Evolutionary conservation across 116 monocot genomes (phyloP), one percentile per base, ranked within the genome.

Genomic region (Trichopus zeylanicus): DNA sequence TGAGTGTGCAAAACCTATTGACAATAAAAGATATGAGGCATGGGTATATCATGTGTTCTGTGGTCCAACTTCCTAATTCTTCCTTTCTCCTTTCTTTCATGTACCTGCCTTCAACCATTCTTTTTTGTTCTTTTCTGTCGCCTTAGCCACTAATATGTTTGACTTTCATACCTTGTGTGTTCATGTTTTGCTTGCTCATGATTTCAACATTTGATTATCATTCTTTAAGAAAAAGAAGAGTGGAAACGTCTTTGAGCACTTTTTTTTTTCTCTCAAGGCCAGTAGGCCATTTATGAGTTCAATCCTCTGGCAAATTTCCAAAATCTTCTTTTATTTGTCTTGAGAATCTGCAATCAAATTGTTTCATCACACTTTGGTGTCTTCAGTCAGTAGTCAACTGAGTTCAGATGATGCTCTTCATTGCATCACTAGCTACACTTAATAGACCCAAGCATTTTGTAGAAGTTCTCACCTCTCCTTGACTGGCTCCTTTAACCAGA

Each of bases 401-500:
- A n/a, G n/a, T n/a, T n/a, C n/a, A n/a, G n/a, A n/a, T n/a, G n/a
- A n/a, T n/a, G 0, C 12, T 0, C 1, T 16, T 13, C 42, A 18
- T 42, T n/a, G n/a, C 12, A 13, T 42, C 42, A 42, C 4, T 42
- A 42, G n/a, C 18, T 12, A 1, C n/a, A 42, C 42, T 42, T 42
- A 16, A 12, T 42, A 42, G 10, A 39, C 39, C 2, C 10, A 39
- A 42, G 18, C n/a, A n/a, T n/a, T n/a, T n/a, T n/a, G n/a, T n/a
- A 35, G 1, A 61, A 19, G 23, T 31, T 66, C 4, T 59, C 52
- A 98, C 98, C 92, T 99, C 98, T 73, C 98, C 92, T 76, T 99
- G 84, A 61, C 88, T 92, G 22, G 98, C 98, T 64, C 98, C 98
- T 83, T 99, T 92, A 19, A 99, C 98, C 18, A 99, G 76, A 29